Evolutionary conservation across 2,329 filamentous ascomycete genomes (phyloP).

Genomic region (Fusarium buharicum): DNA sequence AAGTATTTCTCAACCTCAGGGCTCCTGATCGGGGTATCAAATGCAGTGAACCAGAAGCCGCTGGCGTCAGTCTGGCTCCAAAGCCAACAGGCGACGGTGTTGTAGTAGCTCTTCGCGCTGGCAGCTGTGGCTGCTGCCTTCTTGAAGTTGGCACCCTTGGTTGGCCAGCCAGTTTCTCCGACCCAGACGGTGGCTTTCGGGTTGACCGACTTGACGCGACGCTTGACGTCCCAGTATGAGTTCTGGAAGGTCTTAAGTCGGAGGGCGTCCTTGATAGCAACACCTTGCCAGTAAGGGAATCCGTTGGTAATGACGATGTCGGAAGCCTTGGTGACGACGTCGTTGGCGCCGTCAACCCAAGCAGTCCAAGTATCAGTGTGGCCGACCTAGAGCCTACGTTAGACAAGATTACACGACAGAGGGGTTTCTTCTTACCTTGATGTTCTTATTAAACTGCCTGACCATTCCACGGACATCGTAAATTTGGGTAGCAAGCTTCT

Average conservation of each 20-base stretch:
- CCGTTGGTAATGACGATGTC: slow-evolving; percentile 42
- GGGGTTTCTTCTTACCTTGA: slow-evolving; percentile 21
- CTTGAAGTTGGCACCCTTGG: slow-evolving; percentile 35
- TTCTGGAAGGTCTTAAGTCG: slow-evolving; percentile 41
- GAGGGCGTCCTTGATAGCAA: slow-evolving; percentile 40
- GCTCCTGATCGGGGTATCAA: slow-evolving; percentile 28
- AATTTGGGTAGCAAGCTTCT: slow-evolving; percentile 41
- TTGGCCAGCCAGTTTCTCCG: slow-evolving; percentile 42
- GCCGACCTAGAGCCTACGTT: slow-evolving; percentile 27
- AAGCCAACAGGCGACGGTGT: slow-evolving; percentile 38
- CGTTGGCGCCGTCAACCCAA: slow-evolving; percentile 41
- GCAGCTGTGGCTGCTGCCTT: slow-evolving; percentile 26
- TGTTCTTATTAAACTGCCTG: slow-evolving; percentile 37
- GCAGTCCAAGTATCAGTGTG: slow-evolving; percentile 43
- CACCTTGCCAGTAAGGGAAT: slow-evolving; percentile 43
- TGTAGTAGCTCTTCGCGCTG: slow-evolving; percentile 37
- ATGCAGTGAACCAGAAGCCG: slow-evolving; percentile 43
- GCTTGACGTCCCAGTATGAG: slow-evolving; percentile 37
- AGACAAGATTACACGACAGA: background rate
- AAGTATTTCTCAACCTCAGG: slow-evolving; percentile 43
- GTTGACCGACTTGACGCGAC: slow-evolving; percentile 37
- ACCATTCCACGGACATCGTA: slow-evolving; percentile 44
- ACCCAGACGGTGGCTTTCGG: slow-evolving; percentile 37
- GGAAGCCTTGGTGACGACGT: slow-evolving; percentile 40
- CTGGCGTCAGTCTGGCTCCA: slow-evolving; percentile 34